Evolutionary conservation across 371 early-diverging fungal species (phyloP), one percentile per base, ranked within the genome.

Genomic region (Globomyces sp.): DNA sequence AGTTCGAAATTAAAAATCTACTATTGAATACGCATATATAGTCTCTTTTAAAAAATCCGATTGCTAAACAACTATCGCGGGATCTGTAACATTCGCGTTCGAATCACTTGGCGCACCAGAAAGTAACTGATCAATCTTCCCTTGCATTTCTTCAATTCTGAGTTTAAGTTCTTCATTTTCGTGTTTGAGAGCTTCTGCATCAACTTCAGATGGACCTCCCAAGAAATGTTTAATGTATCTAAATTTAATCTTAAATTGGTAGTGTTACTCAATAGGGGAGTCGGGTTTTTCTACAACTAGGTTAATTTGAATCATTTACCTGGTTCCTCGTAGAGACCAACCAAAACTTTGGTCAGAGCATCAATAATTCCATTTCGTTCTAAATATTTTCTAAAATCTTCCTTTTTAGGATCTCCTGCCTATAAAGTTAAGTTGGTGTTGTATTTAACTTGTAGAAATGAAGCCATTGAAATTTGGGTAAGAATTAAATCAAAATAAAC

Each of bases 351-450:
- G 0, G 83, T 84, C 55, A 84, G 69, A 8, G 85, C 75, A 66
- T 84, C 85, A 40, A 82, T 79, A 68, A 84, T 79, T 10, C 85
- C 85, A 68, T 82, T 77, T 58, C 77, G 77, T 60, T 84, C 85
- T 37, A 84, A 74, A 68, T 82, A 84, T 69, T 84, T 84, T 42
- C 85, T 74, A 63, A 84, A 84, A 64, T 81, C 85, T 62, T 84
- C 85, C 67, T 84, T 84, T 73, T 80, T 84, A 57, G 79, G 81
- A 67, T 84, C 84, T 64, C 73, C 78, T 40, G 78, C 77, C 79
- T 81, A 68, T 37, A 9, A 47, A 47, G 47, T 8, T 8, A 11
- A 47, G 6, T 11, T 6, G 6, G 47, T 47, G 0, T 47, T 47
- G 6, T 6, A 47, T 6, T 47, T 6, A 47, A 8, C 11, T 47